Conservation (phyloP, 2,329 filamentous ascomycete genomes). For the Cordyceps sp. region DNA sequence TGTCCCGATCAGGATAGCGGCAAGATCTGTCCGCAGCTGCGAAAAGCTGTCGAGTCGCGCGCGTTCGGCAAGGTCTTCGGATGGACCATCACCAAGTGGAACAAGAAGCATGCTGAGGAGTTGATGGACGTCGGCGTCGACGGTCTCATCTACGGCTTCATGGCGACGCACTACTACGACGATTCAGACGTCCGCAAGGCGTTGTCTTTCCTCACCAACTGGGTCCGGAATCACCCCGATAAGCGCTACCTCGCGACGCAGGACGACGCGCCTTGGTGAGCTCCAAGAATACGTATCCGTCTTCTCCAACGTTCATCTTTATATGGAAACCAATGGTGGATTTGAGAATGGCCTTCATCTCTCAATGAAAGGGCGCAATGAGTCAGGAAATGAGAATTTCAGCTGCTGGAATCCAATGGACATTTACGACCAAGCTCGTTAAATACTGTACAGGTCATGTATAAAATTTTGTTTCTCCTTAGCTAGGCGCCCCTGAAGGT, state of each 20-base stretch:
- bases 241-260: background rate
- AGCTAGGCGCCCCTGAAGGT: no score
- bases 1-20: background rate
- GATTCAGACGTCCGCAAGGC: background rate
- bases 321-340: no score
- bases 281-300: no score
- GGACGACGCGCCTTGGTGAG: conserved; percentile 1
- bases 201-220: background rate
- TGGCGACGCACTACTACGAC: background rate
- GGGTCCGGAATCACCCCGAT: background rate
- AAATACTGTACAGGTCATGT: no score
- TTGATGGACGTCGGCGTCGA: conserved; percentile 1
- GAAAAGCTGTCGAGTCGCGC: background rate
- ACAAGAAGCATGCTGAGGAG: background rate
- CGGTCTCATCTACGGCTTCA: conserved; percentile 3
- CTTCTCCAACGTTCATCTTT: no score
- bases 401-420: no score
- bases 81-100: background rate
- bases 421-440: no score
- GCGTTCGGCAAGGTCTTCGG: conserved; percentile 2
- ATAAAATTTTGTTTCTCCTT: no score
- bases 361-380: no score
- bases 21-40: conserved; percentile 1
- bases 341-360: no score
- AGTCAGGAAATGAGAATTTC: no score